phyloP scores from a whole-genome alignment of 495 filamentous ascomycete genomes.

The Chaetomium cochliodes region DNA sequence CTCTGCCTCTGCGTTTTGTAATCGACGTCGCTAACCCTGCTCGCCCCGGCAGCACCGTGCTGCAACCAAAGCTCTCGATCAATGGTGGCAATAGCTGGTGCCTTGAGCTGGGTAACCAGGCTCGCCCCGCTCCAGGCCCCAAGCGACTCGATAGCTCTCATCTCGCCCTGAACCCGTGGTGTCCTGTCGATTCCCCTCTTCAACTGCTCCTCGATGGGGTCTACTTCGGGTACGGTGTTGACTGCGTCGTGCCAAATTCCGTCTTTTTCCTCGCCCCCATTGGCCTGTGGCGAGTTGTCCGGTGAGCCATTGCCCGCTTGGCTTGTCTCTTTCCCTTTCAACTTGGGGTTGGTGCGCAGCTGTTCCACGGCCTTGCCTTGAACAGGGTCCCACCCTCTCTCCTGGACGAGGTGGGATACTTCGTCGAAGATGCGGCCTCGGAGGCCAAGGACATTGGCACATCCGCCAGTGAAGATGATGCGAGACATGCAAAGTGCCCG shows the following conservation, averaged over 20 bases:
- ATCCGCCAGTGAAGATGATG: conserved; percentile 83
- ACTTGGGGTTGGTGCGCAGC: conserved; percentile 52
- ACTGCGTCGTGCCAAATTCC: conserved; percentile 45
- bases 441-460: conserved; percentile 75
- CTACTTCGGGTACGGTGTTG: conserved; percentile 50
- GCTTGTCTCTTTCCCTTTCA: conserved; percentile 42
- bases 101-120: conserved; percentile 71
- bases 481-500: conserved; percentile 84
- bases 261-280: conserved; percentile 27
- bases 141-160: conserved; percentile 77
- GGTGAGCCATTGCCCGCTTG: conserved; percentile 33
- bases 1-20: conserved; percentile 57
- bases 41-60: conserved; percentile 71
- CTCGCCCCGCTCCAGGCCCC: conserved; percentile 90
- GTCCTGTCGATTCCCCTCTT: conserved; percentile 51
- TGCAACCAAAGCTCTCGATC: conserved; percentile 82
- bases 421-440: conserved; percentile 78
- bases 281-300: conserved; percentile 10
- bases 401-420: conserved; percentile 59
- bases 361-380: conserved; percentile 60
- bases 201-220: conserved; percentile 65
- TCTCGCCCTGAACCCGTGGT: conserved; percentile 51
- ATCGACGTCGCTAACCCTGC: conserved; percentile 59
- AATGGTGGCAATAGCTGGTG: conserved; percentile 75
- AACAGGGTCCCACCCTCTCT: conserved; percentile 74